Base-by-base conservation (phyloP, 768 basidiomycete genomes). In the Calocybe indica region DNA sequence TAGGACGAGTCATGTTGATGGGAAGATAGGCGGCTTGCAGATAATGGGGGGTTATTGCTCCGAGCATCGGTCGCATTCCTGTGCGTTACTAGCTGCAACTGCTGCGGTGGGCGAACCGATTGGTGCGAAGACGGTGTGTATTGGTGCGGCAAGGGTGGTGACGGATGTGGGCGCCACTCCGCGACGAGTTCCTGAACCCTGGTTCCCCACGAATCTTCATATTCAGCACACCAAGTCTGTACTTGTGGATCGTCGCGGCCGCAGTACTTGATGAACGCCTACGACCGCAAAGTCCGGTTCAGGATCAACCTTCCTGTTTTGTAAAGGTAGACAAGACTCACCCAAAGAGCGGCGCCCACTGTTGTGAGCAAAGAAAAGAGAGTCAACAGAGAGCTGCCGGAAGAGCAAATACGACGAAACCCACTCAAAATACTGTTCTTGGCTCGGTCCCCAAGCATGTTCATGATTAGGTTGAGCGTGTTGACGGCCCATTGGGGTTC, bases 251-350 rank as follows among this genome's bases (percentile, higher is more conserved):
- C 79, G 49, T 83, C 78, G 28, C 74, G 67, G 49, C 76, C 72
- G 48, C 73, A 75, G 57, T 85, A 84, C 59, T 80, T 83, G 64
- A 82, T 75, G 49, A 85, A 73, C 11, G 82, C 72, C 85, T 87
- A n/a, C 46, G 22, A 22, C 22, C 22, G 22, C 22, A 22, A 22
- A 22, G 22, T 22, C 22, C 22, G 22, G 22, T 22, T 22, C 22
- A 22, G 22, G 22, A 22, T 22, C 22, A 4, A 22, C 22, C 22
- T 22, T 22, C 22, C 22, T 4, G 22, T 22, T 48, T 22, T 36
- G 40, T 38, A 30, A 37, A 58, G 29, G 28, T 10, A 36, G 30
- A 35, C 8, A 22, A 36, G n/a, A 43, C 76, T 61, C 66, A 87
- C 84, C 80, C 79, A 83, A 42, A 86, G 69, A 33, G 78, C 70